Percentiles rank a stretch among this genome's conserved stretches.
Evolutionary conservation across 768 basidiomycete species (phyloP).

Genomic region (Cyathus striatus): DNA sequence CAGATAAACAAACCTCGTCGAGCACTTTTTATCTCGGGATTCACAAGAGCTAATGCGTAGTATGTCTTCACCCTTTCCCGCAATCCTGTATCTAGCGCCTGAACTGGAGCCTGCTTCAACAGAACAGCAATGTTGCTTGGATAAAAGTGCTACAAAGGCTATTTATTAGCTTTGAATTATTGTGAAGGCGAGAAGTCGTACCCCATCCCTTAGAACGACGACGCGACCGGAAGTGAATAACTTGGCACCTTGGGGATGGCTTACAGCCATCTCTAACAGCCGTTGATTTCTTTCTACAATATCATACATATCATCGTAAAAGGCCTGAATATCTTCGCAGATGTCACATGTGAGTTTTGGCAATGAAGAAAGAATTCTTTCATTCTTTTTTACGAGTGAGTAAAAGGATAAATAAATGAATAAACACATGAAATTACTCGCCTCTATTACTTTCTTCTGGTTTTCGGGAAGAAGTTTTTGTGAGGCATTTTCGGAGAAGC

Average conservation of each 20-base stretch:
- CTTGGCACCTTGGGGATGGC: constrained; percentile 63
- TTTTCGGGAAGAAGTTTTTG: constrained; percentile 91
- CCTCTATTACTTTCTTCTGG: constrained; percentile 83
- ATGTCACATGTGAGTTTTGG: constrained; percentile 62
- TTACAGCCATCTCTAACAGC: constrained; percentile 55
- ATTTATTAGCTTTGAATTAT: background rate
- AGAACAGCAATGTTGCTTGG: constrained; percentile 67
- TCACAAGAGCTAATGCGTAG: constrained; percentile 69
- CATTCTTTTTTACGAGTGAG: constrained; percentile 45
- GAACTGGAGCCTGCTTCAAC: constrained; percentile 58
- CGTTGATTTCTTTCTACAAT: constrained; percentile 59
- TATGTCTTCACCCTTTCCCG: constrained; percentile 52
- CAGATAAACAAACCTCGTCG: constrained; percentile 37
- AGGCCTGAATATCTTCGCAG: constrained; percentile 70
- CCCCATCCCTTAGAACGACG: constrained; percentile 77
- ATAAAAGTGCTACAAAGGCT: constrained; percentile 64
- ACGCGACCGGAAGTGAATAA: constrained; percentile 70
- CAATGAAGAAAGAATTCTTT: constrained; percentile 58
- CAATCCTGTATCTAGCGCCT: constrained; percentile 33
- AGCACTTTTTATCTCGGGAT: constrained; percentile 51
- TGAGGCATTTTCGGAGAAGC: constrained; percentile 96
- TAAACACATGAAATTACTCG: constrained; percentile 24
- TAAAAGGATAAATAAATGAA: constrained; percentile 5
- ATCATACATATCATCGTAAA: constrained; percentile 68
- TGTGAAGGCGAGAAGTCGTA: constrained; percentile 28